Evolutionary conservation across 2,329 filamentous ascomycete genomes (phyloP).

Genomic region (Claviceps sp.): DNA sequence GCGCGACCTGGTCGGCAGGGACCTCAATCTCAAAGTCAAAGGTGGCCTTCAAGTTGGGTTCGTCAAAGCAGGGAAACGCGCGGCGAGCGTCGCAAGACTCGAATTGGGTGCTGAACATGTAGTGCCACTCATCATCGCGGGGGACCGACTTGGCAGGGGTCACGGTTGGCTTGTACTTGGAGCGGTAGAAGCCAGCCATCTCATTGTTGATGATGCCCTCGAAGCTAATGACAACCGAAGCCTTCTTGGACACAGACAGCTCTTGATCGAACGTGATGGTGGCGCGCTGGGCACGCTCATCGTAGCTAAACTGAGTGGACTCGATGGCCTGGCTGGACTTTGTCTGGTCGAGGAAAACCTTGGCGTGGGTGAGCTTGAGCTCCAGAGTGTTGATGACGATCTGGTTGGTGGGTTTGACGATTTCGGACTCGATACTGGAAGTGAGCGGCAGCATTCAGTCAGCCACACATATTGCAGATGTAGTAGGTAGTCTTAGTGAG

Average conservation of each 20-base stretch:
- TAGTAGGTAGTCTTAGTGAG: not conserved
- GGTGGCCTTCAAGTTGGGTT: conserved; percentile 91
- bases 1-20: conserved; percentile 71
- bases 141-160: conserved; percentile 65
- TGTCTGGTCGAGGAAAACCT: conserved; percentile 44
- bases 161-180: conserved; percentile 75
- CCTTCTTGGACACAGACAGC: conserved; percentile 53
- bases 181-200: conserved; percentile 89
- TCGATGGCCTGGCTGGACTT: conserved; percentile 44
- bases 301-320: conserved; percentile 60
- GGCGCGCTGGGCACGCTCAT: conserved; percentile 71
- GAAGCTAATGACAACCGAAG: conserved; percentile 57
- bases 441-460: too few species aligned
- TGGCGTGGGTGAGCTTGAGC: conserved; percentile 57
- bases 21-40: conserved; percentile 92
- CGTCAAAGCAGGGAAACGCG: conserved; percentile 96
- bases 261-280: conserved; percentile 64
- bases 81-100: conserved; percentile 90
- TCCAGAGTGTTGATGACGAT: conserved; percentile 78
- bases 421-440: conserved; percentile 55
- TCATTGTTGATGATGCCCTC: conserved; percentile 74
- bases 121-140: conserved; percentile 51
- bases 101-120: conserved; percentile 92
- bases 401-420: conserved; percentile 58
- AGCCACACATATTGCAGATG: too few species aligned